Evolutionary conservation across 441 rosid species (phyloP), one percentile per base, ranked within the genome.

Genomic region (Mallotus japonicus): DNA sequence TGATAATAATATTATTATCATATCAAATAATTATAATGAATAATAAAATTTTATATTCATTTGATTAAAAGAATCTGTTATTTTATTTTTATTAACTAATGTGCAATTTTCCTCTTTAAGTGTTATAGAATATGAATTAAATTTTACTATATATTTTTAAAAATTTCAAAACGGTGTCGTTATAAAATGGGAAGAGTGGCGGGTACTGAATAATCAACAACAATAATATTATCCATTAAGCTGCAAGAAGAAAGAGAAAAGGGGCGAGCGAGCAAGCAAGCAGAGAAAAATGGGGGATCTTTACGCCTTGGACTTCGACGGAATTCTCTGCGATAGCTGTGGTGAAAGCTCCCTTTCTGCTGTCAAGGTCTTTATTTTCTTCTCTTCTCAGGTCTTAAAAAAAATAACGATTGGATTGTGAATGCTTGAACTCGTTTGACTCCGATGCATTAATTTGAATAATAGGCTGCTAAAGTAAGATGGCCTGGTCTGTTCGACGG

Each of bases 281-380:
- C 22, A 11, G 34, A 65, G 42, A 44, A 61, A 73, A 78, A 93
- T 93, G 96, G 96, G 88, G 72, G 94, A 92, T 76, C 84, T 95
- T n/a, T 95, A 90, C 71, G 97, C 97, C 73, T 83, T 95, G 88
- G 97, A 95, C 83, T 92, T 95, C 81, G 99, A 95, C 66, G 97
- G 99, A 76, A 92, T 94, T 81, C 83, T 94, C 73, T 92, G 97
- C 71, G 96, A 90, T 75, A 90, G 95, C 69, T 94, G 97, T 61
- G 97, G 97, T 34, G 99, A 92, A 79, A 94, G 97, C 86, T 88
- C 97, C 51, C 86, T 90, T 66, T 92, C 97, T 62, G 97, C 97
- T 68, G 90, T 95, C 78, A 95, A 90, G 97, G 97, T 88, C 8
- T 47, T 59, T 16, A 10, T 44, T 57, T 16, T 0, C 57, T 46